Base-by-base conservation (phyloP, 1,284 basidiomycete species). In the Pulveroboletus sp. region DNA sequence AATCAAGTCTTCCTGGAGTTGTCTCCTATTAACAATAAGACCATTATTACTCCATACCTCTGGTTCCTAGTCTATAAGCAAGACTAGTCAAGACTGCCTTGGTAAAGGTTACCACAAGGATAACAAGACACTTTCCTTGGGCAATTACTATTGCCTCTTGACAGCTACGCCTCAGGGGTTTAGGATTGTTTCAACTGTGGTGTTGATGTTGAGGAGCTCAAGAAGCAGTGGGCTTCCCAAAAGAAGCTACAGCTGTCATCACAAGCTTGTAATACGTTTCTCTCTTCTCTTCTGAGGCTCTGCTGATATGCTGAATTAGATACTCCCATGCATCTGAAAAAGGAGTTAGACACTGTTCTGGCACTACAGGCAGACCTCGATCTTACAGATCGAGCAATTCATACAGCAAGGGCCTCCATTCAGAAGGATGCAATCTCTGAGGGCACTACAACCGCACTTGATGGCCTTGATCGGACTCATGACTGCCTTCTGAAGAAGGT, bases 331-430 rank as follows among this genome's bases (percentile, higher is more conserved):
- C 62, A 65, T 2, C 52, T 77, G 2, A 74, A 73, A 33, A 72
- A 71, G 36, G 71, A 77, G 36, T 64, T 78, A 0, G 71, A 75
- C 45, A 62, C 64, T 3, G 67, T 78, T 0, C 56, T 78, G 0
- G 56, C 38, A 0, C 63, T 79, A 0, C 75, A 77, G 40, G 59
- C 61, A 0, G 67, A 78, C 24, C 55, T 78, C 1, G 71, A 76
- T 2, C 29, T 25, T 0, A 51, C 72, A 0, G 65, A 76, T 5
- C 54, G 55, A 4, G 56, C 66, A 1, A 61, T 77, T 10, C 40
- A 57, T 2, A 35, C 44, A 0, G 61, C 53, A 1, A 57, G 54
- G n/a, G 20, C 29, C 3, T 36, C 62, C 2, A 56, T 72, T 10
- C 29, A 59, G 9, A 46, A 60, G 28, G 18, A 12, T 4, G 11